Conservation (phyloP, 2,329 filamentous ascomycete species). For the Bipolaris victoriae region DNA sequence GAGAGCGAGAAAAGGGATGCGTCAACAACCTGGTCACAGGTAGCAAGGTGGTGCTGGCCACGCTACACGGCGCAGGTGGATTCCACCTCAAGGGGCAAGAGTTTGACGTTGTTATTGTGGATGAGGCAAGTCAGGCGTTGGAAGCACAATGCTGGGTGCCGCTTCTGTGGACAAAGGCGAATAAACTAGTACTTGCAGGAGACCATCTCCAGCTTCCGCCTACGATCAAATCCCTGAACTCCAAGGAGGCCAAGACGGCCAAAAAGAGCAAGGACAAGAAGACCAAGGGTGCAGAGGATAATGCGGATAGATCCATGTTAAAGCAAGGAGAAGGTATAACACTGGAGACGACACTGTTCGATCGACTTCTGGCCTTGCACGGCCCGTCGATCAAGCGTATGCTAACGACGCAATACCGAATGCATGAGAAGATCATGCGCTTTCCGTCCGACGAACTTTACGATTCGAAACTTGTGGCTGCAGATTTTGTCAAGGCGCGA, state of each 20-base stretch:
- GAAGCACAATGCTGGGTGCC: conserved; percentile 98
- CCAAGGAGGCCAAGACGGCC: conserved; percentile 45
- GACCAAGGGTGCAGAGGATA: conserved; percentile 31
- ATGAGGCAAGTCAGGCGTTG: conserved; percentile 93
- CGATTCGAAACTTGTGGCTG: conserved; percentile 79
- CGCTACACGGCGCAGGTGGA: conserved; percentile 88
- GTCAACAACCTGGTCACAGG: conserved; percentile 74
- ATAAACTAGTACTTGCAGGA: conserved; percentile 87
- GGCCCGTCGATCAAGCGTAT: conserved; percentile 86
- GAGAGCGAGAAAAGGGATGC: conserved; percentile 81
- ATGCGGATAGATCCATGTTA: conserved; percentile 43
- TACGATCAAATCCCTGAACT: conserved; percentile 80
- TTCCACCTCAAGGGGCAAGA: conserved; percentile 77
- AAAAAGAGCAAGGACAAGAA: conserved; percentile 53
- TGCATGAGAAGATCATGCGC: conserved; percentile 95
- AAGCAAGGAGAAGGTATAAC: conserved; percentile 56
- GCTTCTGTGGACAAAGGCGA: conserved; percentile 70
- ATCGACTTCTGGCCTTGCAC: conserved; percentile 81
- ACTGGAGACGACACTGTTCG: conserved; percentile 91
- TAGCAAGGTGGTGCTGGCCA: conserved; percentile 89
- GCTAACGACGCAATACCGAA: conserved; percentile 96
- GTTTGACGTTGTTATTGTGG: conserved; percentile 94
- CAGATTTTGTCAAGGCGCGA: conserved; percentile 75
- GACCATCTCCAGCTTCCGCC: conserved; percentile 94
- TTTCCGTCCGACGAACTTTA: conserved; percentile 93